Base-by-base conservation (phyloP, 108 stramenopile genomes). In the Epithemia pelagica region DNA sequence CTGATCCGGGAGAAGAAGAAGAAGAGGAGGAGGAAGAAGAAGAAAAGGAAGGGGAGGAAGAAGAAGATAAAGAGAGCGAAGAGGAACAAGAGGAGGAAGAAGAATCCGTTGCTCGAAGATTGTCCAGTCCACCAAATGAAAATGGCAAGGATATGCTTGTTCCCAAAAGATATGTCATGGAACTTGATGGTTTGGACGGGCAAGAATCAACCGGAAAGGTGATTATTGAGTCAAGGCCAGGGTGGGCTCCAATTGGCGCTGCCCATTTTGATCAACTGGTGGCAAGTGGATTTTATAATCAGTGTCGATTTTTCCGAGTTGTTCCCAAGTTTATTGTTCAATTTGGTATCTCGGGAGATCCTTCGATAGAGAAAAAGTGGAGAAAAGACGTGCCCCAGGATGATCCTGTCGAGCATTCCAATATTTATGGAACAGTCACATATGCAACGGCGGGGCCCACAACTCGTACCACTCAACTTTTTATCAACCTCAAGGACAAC, bases 191-290 rank as follows among this genome's bases (percentile, higher is more conserved):
- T 46, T 46, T 46, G 37, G 15, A 5, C 37, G 37, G 25, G 28
- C 32, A 61, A 18, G 27, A 62, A 62, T 65, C 32, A 21, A 78
- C 53, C 2, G 90, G 87, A 15, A 73, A 65, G 52, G 64, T 90
- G 0, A 65, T 77, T 1, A 76, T 91, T 19, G 52, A 74, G 64
- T 69, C 79, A 15, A 73, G 74, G 55, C 87, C 87, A 1, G 71
- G 68, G 0, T 89, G 87, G 87, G 82, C 89, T 59, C 92, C 92
- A 2, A 53, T 85, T 10, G 92, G 92, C 27, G 92, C 88, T 1
- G 64, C 78, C 46, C 79, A 78, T 31, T 83, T 93, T 63, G 60
- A 84, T 25, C 64, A 85, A 52, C 64, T 92, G 23, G 73, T 81
- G 60, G 76, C 64, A 28, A 64, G 68, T 59, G 63, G 71, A 0